phyloP scores from a whole-genome alignment of 345 rosid genomes.

The Citrus mangshanensis region DNA sequence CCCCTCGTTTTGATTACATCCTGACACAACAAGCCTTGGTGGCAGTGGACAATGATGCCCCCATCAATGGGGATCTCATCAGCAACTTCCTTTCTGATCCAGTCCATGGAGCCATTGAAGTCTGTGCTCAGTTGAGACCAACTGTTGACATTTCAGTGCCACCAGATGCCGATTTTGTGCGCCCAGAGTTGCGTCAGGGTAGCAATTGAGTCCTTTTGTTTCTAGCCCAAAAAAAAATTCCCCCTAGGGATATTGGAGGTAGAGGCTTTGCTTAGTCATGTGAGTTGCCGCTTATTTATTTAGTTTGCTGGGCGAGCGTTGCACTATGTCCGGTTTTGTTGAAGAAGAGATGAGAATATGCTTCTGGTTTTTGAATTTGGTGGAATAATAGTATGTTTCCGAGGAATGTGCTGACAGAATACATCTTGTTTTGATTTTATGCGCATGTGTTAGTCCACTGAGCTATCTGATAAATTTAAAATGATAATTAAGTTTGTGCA shows the following conservation, averaged over 20 bases:
- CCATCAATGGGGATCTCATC: constrained; percentile 70
- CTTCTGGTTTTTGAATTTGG: background rate
- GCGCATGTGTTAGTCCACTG: too few species aligned
- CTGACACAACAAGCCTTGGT: constrained; percentile 83
- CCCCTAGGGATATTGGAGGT: background rate
- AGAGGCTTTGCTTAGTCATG: constrained; percentile 8
- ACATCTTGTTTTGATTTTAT: too few species aligned
- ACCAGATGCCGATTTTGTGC: constrained; percentile 85
- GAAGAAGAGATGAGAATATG: background rate
- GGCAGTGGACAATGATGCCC: constrained; percentile 54
- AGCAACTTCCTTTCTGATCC: constrained; percentile 87
- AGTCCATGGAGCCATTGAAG: constrained; percentile 80
- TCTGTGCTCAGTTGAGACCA: constrained; percentile 83
- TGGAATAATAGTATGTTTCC: background rate
- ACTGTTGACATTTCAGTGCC: constrained; percentile 86
- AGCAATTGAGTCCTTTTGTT: constrained; percentile 31
- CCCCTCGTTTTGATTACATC: constrained; percentile 82
- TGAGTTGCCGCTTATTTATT: background rate
- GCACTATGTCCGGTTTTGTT: background rate
- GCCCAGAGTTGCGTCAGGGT: constrained; percentile 85
- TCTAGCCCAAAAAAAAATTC: background rate
- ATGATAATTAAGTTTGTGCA: too few species aligned
- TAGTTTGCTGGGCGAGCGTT: background rate
- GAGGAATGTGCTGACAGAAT: too few species aligned
- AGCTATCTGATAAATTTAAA: too few species aligned